phyloP scores from a whole-genome alignment of 2,329 filamentous ascomycete genomes.

The Aspergillus texensis region DNA sequence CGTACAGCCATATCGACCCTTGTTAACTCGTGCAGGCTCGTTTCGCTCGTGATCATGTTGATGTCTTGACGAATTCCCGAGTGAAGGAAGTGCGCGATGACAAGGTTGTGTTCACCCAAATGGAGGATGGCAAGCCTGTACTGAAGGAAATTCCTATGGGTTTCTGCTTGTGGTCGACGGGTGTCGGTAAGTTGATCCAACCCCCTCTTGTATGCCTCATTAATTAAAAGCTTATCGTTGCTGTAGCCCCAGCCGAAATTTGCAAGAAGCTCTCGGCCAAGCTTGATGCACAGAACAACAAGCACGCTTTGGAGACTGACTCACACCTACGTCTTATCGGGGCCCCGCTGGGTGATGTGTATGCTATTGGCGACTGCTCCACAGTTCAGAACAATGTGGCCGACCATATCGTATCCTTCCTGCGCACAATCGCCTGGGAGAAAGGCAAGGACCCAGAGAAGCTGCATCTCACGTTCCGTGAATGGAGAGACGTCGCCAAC shows the following conservation, averaged over 20 bases:
- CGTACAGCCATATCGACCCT: neutral
- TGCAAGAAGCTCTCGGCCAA: constrained; percentile 76
- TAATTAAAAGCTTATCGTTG: constrained; percentile 13
- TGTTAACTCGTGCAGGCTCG: constrained; percentile 54
- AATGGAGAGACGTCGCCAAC: constrained; percentile 84
- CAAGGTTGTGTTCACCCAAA: constrained; percentile 86
- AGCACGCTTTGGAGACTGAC: constrained; percentile 91
- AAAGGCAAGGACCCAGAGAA: constrained; percentile 86
- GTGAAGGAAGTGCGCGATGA: constrained; percentile 86
- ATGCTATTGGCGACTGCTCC: constrained; percentile 92
- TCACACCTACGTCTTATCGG: constrained; percentile 87
- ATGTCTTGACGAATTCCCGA: constrained; percentile 88
- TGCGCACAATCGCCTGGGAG: constrained; percentile 88
- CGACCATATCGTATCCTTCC: constrained; percentile 85
- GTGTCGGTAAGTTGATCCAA: constrained; percentile 60
- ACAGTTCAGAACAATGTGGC: constrained; percentile 98
- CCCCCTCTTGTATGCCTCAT: neutral
- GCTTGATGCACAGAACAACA: constrained; percentile 79
- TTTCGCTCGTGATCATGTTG: constrained; percentile 87
- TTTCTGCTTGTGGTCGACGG: constrained; percentile 97
- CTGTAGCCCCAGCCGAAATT: constrained; percentile 72
- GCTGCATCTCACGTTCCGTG: constrained; percentile 80
- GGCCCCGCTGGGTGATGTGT: constrained; percentile 88
- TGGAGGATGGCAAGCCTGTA: constrained; percentile 72
- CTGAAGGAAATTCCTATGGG: constrained; percentile 93